Conservation (phyloP, 2,329 filamentous ascomycete genomes). For the Pseudocercospora macadamiae region DNA sequence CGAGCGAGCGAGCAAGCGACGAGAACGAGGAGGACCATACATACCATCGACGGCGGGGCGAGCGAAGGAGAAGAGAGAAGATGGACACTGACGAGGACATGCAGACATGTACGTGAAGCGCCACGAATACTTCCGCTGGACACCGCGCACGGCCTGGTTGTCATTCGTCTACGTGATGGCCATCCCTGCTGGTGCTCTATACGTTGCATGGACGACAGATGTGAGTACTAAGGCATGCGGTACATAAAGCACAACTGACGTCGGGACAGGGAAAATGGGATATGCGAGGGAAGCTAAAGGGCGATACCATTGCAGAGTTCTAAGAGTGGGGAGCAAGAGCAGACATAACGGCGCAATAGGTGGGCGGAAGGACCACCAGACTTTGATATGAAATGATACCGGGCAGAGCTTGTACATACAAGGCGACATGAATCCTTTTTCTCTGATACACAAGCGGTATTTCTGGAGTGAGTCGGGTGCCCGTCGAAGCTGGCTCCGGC, state of each 20-base stretch:
- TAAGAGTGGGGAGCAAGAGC: constrained; percentile 44
- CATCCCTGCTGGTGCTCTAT: constrained; percentile 71
- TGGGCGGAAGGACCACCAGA: too few species aligned
- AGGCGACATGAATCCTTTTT: constrained; percentile 4
- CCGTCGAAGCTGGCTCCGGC: too few species aligned
- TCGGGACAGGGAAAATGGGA: constrained; percentile 76
- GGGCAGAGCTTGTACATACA: constrained; percentile 4
- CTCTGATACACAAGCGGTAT: too few species aligned
- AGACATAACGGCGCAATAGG: constrained; percentile 1
- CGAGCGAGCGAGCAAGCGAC: background rate
- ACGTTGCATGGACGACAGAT: constrained; percentile 77
- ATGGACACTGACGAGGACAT: constrained; percentile 15
- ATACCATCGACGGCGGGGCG: too few species aligned
- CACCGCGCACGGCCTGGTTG: constrained; percentile 75
- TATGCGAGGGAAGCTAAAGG: constrained; percentile 82
- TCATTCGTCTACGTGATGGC: constrained; percentile 75
- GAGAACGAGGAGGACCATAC: too few species aligned
- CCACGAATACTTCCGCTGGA: constrained; percentile 96
- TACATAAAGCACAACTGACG: constrained; percentile 14
- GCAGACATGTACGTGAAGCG: constrained; percentile 82
- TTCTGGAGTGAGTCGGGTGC: too few species aligned
- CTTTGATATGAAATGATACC: too few species aligned
- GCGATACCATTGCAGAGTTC: constrained; percentile 80
- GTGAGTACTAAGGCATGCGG: constrained; percentile 64
- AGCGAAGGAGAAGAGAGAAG: background rate